phyloP scores from a whole-genome alignment of 345 rosid genomes.

The Pelargonium nanum region DNA sequence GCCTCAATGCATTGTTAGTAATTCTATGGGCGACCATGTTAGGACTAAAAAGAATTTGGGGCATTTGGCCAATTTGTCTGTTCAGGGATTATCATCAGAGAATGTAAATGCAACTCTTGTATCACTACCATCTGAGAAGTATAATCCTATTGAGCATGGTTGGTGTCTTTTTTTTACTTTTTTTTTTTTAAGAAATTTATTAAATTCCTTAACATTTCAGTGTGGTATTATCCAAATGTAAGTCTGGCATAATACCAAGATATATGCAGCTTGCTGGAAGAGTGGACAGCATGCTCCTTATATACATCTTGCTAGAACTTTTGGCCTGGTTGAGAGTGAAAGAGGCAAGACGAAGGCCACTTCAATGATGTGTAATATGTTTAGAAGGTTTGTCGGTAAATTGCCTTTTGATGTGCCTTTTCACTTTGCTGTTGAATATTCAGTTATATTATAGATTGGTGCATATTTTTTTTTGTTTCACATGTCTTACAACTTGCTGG shows the following conservation, averaged over 20 bases:
- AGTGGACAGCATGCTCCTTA: constrained; percentile 71
- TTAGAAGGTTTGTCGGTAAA: constrained; percentile 53
- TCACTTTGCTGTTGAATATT: neutral
- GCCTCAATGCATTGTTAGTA: constrained; percentile 10
- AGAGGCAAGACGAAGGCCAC: constrained; percentile 80
- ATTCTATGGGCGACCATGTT: no score
- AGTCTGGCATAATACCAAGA: constrained; percentile 8
- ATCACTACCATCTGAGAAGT: constrained; percentile 54
- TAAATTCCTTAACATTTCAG: neutral
- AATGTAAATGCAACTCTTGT: constrained; percentile 25
- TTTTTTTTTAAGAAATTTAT: constrained; percentile 8
- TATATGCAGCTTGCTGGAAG: constrained; percentile 72
- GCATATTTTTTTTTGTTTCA: neutral
- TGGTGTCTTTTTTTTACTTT: constrained; percentile 19
- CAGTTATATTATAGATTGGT: constrained; percentile 5
- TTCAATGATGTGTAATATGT: constrained; percentile 88
- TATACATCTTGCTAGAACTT: constrained; percentile 73
- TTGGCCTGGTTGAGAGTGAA: constrained; percentile 71
- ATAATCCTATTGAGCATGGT: constrained; percentile 64
- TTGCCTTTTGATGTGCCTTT: constrained; percentile 1
- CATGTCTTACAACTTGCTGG: constrained; percentile 53
- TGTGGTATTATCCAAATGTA: neutral
- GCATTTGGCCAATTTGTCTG: constrained; percentile 13
- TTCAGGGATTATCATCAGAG: constrained; percentile 24
- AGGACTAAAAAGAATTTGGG: no score